Evolutionary conservation across 768 basidiomycete genomes (phyloP).

Genomic region (Hygrocybe coccinea): DNA sequence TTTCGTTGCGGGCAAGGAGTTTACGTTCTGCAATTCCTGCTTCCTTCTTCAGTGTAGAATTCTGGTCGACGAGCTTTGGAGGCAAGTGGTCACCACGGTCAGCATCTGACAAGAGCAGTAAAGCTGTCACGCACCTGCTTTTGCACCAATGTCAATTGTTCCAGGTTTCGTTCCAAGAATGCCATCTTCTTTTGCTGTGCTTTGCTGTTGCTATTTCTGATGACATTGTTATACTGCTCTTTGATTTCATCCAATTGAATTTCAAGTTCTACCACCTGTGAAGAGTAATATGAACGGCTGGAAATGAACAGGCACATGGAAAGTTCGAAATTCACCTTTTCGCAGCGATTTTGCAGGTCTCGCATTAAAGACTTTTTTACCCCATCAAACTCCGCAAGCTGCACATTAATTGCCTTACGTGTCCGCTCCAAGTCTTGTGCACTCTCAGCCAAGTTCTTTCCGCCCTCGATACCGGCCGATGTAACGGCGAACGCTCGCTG

Average conservation of each 20-base stretch:
- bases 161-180: conserved; percentile 93
- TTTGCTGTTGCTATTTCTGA: conserved; percentile 96
- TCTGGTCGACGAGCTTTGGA: conserved; percentile 91
- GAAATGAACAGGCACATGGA: conserved; percentile 8
- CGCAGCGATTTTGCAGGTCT: conserved; percentile 97
- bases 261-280: conserved; percentile 94
- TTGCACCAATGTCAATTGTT: conserved; percentile 92
- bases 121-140: conserved; percentile 68
- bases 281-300: conserved; percentile 9
- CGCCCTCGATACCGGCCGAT: conserved; percentile 94
- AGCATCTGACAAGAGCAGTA: neutral
- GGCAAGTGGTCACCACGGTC: neutral
- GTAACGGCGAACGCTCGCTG: conserved; percentile 97
- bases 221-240: conserved; percentile 98
- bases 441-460: conserved; percentile 94
- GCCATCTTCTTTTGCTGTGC: conserved; percentile 99
- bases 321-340: conserved; percentile 63
- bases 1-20: conserved; percentile 91
- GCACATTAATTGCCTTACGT: conserved; percentile 95
- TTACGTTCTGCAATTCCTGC: conserved; percentile 96
- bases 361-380: conserved; percentile 99
- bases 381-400: conserved; percentile 95
- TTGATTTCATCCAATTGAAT: conserved; percentile 98
- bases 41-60: conserved; percentile 95
- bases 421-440: conserved; percentile 96